Conservation (phyloP, 1,284 basidiomycete genomes). For the Caloboletus firmus region DNA sequence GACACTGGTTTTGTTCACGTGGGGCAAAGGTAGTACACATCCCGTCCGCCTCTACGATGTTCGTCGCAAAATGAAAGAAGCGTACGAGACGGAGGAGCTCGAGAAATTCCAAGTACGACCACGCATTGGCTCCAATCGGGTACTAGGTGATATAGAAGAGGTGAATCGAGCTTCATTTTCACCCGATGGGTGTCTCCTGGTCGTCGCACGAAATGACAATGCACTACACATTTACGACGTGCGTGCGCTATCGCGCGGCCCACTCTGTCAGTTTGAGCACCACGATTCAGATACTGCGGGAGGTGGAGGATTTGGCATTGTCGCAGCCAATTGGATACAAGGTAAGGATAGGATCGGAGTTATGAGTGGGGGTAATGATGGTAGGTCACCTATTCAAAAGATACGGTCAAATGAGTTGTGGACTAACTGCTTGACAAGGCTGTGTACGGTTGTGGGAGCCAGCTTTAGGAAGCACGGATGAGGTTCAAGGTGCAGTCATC, state of each 20-base stretch:
- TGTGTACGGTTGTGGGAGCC: constrained; percentile 69
- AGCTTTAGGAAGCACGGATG: constrained; percentile 37
- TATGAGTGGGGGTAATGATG: constrained; percentile 64
- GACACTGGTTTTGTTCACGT: constrained; percentile 50
- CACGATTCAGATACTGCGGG: constrained; percentile 37
- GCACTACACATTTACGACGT: constrained; percentile 60
- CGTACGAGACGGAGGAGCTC: constrained; percentile 32
- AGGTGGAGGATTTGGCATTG: constrained; percentile 49
- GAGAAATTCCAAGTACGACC: constrained; percentile 24
- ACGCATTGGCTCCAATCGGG: constrained; percentile 19
- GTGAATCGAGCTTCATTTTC: constrained; percentile 55
- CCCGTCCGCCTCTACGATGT: constrained; percentile 58
- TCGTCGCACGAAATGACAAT: constrained; percentile 61
- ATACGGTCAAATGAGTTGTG: constrained; percentile 1
- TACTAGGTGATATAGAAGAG: constrained; percentile 40
- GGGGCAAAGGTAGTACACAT: constrained; percentile 34
- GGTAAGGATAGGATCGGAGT: constrained; percentile 46
- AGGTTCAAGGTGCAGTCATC: constrained; percentile 48
- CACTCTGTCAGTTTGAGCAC: constrained; percentile 52
- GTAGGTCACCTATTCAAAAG: constrained; percentile 37
- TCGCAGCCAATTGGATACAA: constrained; percentile 57
- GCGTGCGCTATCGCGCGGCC: constrained; percentile 48
- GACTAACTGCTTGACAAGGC: constrained; percentile 40
- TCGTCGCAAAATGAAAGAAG: constrained; percentile 29
- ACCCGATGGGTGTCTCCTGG: constrained; percentile 60